These are phyloP conservation scores for Lepiota brunneoincarnata DNA, from an alignment of 768 basidiomycete genomes.

Conservation along the genomic window DNA sequence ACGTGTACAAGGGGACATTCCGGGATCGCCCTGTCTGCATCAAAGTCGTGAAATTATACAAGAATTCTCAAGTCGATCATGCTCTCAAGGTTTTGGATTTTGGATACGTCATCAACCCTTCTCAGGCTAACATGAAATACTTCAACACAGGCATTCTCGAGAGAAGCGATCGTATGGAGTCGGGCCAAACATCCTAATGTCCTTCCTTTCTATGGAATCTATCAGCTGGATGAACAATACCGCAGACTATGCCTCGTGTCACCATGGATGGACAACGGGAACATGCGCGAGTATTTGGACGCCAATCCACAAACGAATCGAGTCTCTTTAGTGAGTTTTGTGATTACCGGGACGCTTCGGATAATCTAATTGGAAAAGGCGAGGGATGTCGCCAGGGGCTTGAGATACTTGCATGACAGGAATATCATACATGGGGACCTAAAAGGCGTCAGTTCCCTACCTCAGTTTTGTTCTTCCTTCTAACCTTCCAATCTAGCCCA, in stretches of 20 bases:
- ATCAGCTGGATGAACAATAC: conserved; percentile 19
- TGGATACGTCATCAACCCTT: not conserved
- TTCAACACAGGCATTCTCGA: conserved; percentile 19
- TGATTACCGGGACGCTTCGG: not conserved
- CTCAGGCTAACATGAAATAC: no score
- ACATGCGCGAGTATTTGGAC: conserved; percentile 22
- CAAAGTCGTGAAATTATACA: conserved; percentile 18
- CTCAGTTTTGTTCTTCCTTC: not conserved
- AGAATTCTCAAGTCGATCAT: conserved; percentile 11
- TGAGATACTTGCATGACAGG: conserved; percentile 28
- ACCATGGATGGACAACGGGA: conserved; percentile 35
- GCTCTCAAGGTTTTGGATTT: conserved; percentile 14
- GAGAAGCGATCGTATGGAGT: conserved; percentile 26
- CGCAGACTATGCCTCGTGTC: conserved; percentile 30
- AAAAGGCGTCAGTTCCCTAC: conserved; percentile 14
- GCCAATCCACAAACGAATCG: conserved; percentile 16
- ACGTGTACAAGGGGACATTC: conserved; percentile 17
- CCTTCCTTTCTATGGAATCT: conserved; percentile 33
- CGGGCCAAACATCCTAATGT: conserved; percentile 24
- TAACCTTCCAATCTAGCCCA: conserved; percentile 27
- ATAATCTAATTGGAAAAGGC: conserved; percentile 19
- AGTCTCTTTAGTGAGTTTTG: conserved; percentile 9
- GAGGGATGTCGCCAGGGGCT: conserved; percentile 27
- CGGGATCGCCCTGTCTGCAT: conserved; percentile 14
- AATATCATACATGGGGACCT: conserved; percentile 42